A percentile compares a stretch with the other conserved stretches of the same genome.
These are phyloP conservation scores for Thraustochytrium sp. DNA, from an alignment of 352 stramenopile genomes.

Conservation along the genomic window DNA sequence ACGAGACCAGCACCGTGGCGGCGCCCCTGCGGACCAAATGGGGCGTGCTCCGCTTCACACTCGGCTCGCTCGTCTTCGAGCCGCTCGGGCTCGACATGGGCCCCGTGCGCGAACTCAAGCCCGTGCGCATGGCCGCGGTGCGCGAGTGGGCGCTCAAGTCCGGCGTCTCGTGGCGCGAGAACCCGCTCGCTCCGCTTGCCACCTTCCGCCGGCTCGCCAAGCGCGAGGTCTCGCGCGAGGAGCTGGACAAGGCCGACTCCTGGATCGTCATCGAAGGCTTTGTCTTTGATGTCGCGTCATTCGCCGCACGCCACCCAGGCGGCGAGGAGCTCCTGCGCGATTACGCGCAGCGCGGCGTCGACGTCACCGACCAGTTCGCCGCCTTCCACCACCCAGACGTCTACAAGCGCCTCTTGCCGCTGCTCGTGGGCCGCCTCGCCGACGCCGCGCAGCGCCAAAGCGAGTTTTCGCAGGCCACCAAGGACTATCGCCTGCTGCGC, in stretches of 20 bases:
- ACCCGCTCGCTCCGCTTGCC: neutral
- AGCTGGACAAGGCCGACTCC: neutral
- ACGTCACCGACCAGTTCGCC: slow-evolving; percentile 42
- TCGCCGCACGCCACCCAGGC: slow-evolving; percentile 37
- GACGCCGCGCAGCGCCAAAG: too few species aligned
- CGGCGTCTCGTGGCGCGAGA: neutral
- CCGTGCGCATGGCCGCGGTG: neutral
- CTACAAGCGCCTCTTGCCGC: neutral
- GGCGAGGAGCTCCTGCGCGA: slow-evolving; percentile 25
- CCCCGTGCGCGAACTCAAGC: neutral
- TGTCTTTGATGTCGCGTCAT: slow-evolving; percentile 43
- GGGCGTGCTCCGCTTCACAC: neutral
- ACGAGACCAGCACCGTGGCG: too few species aligned
- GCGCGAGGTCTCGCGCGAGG: neutral
- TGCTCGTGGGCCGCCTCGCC: slow-evolving; percentile 14
- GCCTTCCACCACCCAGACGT: slow-evolving; percentile 43
- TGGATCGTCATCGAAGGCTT: slow-evolving; percentile 44
- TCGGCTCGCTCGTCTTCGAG: neutral
- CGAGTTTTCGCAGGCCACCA: neutral
- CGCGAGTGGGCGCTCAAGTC: neutral
- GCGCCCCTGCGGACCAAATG: neutral
- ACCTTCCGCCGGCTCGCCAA: neutral
- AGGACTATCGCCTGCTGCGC: slow-evolving; percentile 42
- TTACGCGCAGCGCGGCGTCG: neutral
- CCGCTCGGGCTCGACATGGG: neutral